phyloP scores from a whole-genome alignment of 441 rosid species.

The Sinapis alba region DNA sequence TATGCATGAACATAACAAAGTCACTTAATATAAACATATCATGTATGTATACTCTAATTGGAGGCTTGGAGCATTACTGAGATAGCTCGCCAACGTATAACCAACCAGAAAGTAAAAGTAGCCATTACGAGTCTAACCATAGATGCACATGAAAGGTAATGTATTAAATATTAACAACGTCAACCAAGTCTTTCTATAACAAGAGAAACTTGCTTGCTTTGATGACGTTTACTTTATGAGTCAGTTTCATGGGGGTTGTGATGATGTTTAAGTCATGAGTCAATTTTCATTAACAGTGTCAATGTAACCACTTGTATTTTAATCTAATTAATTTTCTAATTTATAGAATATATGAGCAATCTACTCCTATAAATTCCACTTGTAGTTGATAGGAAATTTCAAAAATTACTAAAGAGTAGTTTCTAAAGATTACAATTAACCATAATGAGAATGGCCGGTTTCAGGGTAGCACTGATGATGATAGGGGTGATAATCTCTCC shows the following conservation, averaged over 20 bases:
- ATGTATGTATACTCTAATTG: not conserved
- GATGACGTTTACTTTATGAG: not conserved
- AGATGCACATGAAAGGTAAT: not conserved
- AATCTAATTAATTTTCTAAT: not conserved
- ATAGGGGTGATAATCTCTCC: not conserved
- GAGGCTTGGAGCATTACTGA: not conserved
- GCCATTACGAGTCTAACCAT: not conserved
- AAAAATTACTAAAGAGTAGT: not conserved
- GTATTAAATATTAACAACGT: not conserved
- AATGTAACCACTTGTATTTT: not conserved
- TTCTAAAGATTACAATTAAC: not conserved
- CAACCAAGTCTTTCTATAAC: not conserved
- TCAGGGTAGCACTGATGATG: conserved; percentile 10
- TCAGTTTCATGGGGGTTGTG: not conserved
- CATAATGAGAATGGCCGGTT: conserved; percentile 6
- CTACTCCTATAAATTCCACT: conserved; percentile 25
- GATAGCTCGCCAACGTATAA: not conserved
- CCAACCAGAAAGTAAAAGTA: not conserved
- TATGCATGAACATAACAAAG: not conserved
- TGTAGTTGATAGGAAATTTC: not conserved
- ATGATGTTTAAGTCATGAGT: conserved; percentile 2
- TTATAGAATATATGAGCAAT: not conserved
- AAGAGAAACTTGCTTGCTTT: not conserved
- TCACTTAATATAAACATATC: not conserved
- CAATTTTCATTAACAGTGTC: conserved; percentile 1